These are phyloP conservation scores for Fusarium subtropicale DNA, from an alignment of 2,329 filamentous ascomycete species.

Conservation along the genomic window DNA sequence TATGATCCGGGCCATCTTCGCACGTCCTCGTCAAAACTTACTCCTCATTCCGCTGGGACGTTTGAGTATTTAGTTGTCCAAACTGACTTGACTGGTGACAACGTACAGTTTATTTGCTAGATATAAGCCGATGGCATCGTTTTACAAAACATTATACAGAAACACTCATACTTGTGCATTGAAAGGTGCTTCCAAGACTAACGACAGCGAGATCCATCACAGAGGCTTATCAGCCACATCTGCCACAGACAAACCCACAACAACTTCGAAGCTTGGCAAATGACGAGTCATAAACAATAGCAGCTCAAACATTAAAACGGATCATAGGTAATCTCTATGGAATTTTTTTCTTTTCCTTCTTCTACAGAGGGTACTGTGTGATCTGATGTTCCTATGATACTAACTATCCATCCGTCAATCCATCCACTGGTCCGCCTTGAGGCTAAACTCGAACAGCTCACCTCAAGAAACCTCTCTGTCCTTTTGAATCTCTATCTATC, in stretches of 20 bases:
- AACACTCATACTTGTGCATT: background rate
- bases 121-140: background rate
- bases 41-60: background rate
- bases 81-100: background rate
- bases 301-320: background rate
- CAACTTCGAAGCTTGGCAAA: background rate
- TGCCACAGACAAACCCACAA: conserved; percentile 26
- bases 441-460: conserved; percentile 32
- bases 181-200: too few relatives aligned
- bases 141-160: background rate
- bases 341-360: conserved; percentile 45
- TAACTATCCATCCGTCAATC: conserved; percentile 46
- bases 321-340: conserved; percentile 33
- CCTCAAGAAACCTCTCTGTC: conserved; percentile 37
- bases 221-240: conserved; percentile 24
- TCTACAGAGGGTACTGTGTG: conserved; percentile 44
- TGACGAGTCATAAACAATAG: background rate
- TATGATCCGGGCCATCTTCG: too few relatives aligned
- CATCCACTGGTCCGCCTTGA: conserved; percentile 36
- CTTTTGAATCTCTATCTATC: conserved; percentile 39
- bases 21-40: background rate
- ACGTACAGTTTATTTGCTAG: too few relatives aligned
- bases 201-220: background rate
- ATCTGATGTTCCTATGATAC: conserved; percentile 44
- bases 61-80: too few relatives aligned